phyloP scores from a whole-genome alignment of 2,329 filamentous ascomycete species.

The Neofusicoccum ribis region DNA sequence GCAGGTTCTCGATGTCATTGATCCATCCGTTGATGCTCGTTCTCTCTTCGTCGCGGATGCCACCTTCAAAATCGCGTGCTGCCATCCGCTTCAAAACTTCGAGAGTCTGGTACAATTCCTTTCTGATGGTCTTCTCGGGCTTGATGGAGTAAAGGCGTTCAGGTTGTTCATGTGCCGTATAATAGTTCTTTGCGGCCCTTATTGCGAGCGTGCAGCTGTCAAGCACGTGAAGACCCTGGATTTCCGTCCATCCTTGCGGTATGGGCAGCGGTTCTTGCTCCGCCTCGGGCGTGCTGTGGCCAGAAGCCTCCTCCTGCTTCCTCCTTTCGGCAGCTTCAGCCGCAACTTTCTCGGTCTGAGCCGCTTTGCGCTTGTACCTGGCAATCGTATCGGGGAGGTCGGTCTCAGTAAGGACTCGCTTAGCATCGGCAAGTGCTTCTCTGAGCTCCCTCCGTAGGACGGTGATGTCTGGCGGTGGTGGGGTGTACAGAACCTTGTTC shows the following conservation, averaged over 20 bases:
- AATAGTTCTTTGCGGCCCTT: conserved; percentile 91
- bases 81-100: conserved; percentile 93
- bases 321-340: conserved; percentile 41
- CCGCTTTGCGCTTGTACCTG: conserved; percentile 13
- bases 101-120: conserved; percentile 81
- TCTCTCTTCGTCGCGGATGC: conserved; percentile 76
- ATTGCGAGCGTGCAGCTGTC: conserved; percentile 96
- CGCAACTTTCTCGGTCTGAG: conserved; percentile 18
- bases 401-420: conserved; percentile 65
- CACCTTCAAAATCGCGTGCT: conserved; percentile 79
- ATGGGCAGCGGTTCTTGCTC: not conserved
- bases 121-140: conserved; percentile 79
- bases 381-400: conserved; percentile 36
- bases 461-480: conserved; percentile 78
- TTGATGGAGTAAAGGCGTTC: conserved; percentile 84
- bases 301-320: conserved; percentile 25
- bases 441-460: conserved; percentile 73
- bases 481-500: conserved; percentile 75
- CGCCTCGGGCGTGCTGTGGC: conserved; percentile 34
- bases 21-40: conserved; percentile 79
- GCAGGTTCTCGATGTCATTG: conserved; percentile 71
- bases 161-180: conserved; percentile 86
- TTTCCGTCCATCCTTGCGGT: conserved; percentile 71
- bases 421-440: conserved; percentile 67
- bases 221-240: conserved; percentile 88